Evolutionary conservation across 2,329 filamentous ascomycete genomes (phyloP).

Genomic region (Colletotrichum zoysiae): DNA sequence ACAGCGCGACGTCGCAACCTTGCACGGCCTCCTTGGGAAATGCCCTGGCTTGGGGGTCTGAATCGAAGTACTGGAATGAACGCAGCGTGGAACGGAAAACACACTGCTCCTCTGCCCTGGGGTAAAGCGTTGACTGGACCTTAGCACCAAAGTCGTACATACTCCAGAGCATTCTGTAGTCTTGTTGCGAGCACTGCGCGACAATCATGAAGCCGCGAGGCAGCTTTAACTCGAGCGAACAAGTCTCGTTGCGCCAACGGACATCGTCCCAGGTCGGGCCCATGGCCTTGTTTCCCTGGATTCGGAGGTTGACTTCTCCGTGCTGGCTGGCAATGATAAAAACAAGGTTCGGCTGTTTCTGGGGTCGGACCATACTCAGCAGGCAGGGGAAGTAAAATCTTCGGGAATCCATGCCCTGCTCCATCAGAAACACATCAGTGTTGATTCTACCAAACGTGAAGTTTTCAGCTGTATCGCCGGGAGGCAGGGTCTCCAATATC

Average conservation of each 20-base stretch:
- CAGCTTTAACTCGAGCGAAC: constrained; percentile 75
- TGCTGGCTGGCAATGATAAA: constrained; percentile 85
- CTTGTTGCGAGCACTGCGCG: constrained; percentile 78
- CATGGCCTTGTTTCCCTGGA: constrained; percentile 75
- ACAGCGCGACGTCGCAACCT: constrained; percentile 79
- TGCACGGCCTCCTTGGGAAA: constrained; percentile 83
- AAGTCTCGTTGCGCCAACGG: constrained; percentile 78
- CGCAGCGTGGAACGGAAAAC: constrained; percentile 78
- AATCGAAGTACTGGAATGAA: constrained; percentile 85
- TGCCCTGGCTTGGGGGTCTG: constrained; percentile 73
- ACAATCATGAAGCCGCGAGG: constrained; percentile 81
- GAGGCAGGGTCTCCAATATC: constrained; percentile 77
- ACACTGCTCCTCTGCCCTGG: constrained; percentile 76
- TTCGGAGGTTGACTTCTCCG: constrained; percentile 78
- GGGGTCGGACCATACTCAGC: constrained; percentile 79
- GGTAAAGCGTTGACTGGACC: constrained; percentile 78
- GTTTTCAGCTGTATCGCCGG: constrained; percentile 78
- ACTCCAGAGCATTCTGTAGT: constrained; percentile 83
- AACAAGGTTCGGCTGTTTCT: constrained; percentile 76
- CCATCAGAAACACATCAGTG: constrained; percentile 80
- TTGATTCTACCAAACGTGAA: constrained; percentile 86
- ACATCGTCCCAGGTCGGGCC: constrained; percentile 87
- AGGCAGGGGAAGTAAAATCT: constrained; percentile 79
- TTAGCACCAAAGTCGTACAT: constrained; percentile 88
- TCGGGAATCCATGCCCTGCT: constrained; percentile 76